phyloP scores from a whole-genome alignment of 225 moss, liverwort and hornwort species.

The Polytrichum formosum region DNA sequence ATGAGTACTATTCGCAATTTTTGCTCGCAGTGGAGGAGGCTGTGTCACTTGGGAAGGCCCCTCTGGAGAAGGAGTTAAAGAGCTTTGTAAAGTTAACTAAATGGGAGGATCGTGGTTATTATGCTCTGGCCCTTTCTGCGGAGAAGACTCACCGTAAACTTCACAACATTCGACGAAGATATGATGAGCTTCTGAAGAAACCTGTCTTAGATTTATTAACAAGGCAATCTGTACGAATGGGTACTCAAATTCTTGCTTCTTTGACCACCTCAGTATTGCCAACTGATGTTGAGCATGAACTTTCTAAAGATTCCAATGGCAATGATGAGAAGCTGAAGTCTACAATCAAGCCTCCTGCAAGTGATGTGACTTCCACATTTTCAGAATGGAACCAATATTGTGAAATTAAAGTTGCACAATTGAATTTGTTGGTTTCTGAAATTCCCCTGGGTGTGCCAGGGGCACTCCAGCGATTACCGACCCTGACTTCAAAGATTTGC shows the following conservation, averaged over 20 bases:
- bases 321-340: constrained; percentile 6
- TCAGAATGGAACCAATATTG: constrained; percentile 54
- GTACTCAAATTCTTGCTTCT: constrained; percentile 46
- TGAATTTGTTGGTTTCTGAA: constrained; percentile 29
- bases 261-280: constrained; percentile 27
- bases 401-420: constrained; percentile 36
- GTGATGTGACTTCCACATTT: constrained; percentile 24
- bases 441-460: constrained; percentile 25
- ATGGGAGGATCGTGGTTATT: constrained; percentile 97
- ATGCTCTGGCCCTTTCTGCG: constrained; percentile 72
- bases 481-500: constrained; percentile 59
- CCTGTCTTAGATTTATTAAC: constrained; percentile 44
- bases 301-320: constrained; percentile 10
- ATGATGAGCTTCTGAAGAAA: constrained; percentile 61
- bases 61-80: constrained; percentile 79
- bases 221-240: constrained; percentile 56
- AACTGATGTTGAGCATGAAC: constrained; percentile 8
- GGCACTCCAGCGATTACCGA: constrained; percentile 49
- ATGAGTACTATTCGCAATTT: constrained; percentile 85
- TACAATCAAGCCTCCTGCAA: constrained; percentile 24
- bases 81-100: constrained; percentile 78
- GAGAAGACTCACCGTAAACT: constrained; percentile 95
- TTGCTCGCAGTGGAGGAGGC: constrained; percentile 70
- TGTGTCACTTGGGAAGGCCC: constrained; percentile 48
- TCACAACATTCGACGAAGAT: constrained; percentile 86